Percentiles rank a stretch among this genome's conserved stretches.
Conservation (phyloP, 345 rosid genomes). For the Moricandia arvensis region DNA sequence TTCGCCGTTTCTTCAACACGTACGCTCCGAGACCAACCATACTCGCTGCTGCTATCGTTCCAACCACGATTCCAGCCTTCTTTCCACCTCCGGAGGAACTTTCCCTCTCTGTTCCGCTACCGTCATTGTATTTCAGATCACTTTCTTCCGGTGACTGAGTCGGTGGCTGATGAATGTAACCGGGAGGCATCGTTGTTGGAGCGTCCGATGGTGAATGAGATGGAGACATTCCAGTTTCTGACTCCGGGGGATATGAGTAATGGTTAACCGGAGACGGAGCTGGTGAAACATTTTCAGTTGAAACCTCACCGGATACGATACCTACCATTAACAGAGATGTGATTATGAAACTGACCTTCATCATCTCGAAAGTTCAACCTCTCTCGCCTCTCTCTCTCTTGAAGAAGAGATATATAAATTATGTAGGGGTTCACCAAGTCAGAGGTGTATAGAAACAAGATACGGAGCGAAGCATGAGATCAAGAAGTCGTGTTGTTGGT, state of each 20-base stretch:
- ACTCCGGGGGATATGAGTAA: not conserved
- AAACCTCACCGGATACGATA: not conserved
- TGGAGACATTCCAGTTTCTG: slow-evolving; percentile 15
- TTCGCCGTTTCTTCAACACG: slow-evolving; percentile 65
- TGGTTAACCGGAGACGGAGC: not conserved
- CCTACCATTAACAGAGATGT: not conserved
- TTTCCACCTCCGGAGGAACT: slow-evolving; percentile 44
- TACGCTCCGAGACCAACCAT: slow-evolving; percentile 51
- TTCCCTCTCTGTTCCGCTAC: slow-evolving; percentile 4
- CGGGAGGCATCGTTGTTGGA: not conserved
- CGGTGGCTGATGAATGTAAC: not conserved
- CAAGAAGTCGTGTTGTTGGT: not conserved
- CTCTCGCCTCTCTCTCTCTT: not conserved
- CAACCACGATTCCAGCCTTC: slow-evolving; percentile 61
- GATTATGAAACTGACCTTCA: not conserved
- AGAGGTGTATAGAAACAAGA: not conserved
- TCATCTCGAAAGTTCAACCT: not conserved
- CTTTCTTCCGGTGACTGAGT: slow-evolving; percentile 40
- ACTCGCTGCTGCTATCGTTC: slow-evolving; percentile 47
- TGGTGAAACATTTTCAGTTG: slow-evolving; percentile 12
- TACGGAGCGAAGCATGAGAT: not conserved
- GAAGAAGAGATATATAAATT: not conserved
- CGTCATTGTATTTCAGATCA: slow-evolving; percentile 37
- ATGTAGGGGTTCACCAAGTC: slow-evolving; percentile 7
- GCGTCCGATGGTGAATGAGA: slow-evolving; percentile 3